These are phyloP conservation scores for Penicillium psychrosexuale DNA, from an alignment of 2,329 filamentous ascomycete species.

Conservation along the genomic window DNA sequence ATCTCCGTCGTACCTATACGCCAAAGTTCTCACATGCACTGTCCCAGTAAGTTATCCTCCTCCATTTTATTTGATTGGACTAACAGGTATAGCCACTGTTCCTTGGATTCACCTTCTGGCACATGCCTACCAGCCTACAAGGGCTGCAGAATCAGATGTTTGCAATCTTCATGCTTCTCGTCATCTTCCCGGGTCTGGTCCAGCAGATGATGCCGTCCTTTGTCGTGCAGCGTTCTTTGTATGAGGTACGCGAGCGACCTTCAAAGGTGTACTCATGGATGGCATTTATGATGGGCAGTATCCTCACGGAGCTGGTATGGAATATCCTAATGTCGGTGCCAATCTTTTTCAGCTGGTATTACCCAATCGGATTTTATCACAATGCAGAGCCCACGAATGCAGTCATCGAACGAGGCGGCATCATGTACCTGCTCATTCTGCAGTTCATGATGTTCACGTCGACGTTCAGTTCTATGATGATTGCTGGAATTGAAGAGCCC, in stretches of 20 bases:
- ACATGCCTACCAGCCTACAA: constrained; percentile 67
- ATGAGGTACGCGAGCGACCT: constrained; percentile 59
- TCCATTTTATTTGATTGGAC: not conserved
- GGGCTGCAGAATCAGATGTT: constrained; percentile 91
- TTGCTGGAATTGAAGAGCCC: constrained; percentile 64
- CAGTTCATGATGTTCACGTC: constrained; percentile 67
- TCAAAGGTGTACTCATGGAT: constrained; percentile 73
- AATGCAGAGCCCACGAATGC: constrained; percentile 36
- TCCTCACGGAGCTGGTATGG: constrained; percentile 68
- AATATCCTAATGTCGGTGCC: constrained; percentile 61
- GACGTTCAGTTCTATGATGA: constrained; percentile 69
- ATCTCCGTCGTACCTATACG: constrained; percentile 81
- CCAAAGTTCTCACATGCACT: constrained; percentile 66
- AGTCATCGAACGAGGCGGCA: constrained; percentile 53
- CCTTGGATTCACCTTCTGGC: constrained; percentile 78
- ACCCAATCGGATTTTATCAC: constrained; percentile 51
- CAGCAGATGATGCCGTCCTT: constrained; percentile 59
- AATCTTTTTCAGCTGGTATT: constrained; percentile 65
- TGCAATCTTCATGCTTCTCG: constrained; percentile 76
- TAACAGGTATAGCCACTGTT: constrained; percentile 56
- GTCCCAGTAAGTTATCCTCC: constrained; percentile 59
- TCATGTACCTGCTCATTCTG: constrained; percentile 62
- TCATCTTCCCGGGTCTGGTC: constrained; percentile 64
- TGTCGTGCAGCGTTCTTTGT: constrained; percentile 56
- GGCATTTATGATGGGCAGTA: constrained; percentile 67